A percentile compares a stretch with the other conserved stretches of the same genome.
Evolutionary conservation across 2,329 filamentous ascomycete species (phyloP).

Genomic region (Microsporum canis): DNA sequence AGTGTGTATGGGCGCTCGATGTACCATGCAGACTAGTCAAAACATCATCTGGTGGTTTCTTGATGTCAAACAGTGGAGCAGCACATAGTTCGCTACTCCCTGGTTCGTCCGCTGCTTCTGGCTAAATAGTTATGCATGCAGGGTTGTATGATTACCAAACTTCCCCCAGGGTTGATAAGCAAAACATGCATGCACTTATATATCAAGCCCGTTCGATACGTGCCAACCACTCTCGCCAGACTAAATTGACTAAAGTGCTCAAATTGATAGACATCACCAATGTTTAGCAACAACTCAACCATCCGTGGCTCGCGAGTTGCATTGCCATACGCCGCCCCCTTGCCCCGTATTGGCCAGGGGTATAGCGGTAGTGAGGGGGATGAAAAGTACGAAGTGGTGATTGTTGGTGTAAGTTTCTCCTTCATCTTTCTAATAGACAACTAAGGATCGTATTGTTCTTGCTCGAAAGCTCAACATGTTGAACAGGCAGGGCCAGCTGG

Average conservation of each 20-base stretch:
- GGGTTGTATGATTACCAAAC: no score
- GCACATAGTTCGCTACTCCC: no score
- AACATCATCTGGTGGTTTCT: no score
- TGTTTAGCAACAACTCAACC: background rate
- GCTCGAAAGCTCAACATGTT: background rate
- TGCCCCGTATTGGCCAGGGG: background rate
- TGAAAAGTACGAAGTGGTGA: constrained; percentile 32
- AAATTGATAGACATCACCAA: background rate
- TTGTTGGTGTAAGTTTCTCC: constrained; percentile 27
- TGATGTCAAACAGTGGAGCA: no score
- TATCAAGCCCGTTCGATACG: background rate
- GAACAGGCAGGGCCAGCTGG: constrained; percentile 34
- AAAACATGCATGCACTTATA: no score
- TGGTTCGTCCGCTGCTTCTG: no score
- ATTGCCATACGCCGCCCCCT: background rate
- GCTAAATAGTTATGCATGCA: no score
- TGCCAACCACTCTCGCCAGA: background rate
- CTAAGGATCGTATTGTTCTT: background rate
- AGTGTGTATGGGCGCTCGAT: background rate
- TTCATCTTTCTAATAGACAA: background rate
- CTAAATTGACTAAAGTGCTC: background rate
- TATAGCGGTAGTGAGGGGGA: constrained; percentile 3
- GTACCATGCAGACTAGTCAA: background rate
- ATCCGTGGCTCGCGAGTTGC: background rate
- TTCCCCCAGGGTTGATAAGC: no score